A percentile compares a stretch with the other conserved stretches of the same genome.
These are phyloP conservation scores for Takakia lepidozioides DNA, from an alignment of 225 moss, liverwort and hornwort species.

Conservation along the genomic window DNA sequence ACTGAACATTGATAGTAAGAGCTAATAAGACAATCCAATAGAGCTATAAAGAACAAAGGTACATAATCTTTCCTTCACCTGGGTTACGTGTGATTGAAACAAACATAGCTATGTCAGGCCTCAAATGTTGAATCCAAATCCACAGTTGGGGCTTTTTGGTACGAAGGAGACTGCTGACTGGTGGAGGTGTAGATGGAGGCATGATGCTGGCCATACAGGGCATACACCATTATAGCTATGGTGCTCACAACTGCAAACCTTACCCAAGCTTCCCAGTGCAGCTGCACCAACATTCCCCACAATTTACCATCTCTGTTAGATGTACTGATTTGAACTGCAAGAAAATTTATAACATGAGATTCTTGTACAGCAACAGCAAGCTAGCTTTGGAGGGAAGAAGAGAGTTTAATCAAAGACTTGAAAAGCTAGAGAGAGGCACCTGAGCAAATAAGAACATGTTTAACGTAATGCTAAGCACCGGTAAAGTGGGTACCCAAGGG, in stretches of 20 bases:
- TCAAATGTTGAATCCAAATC: conserved; percentile 36
- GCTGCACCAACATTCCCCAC: conserved; percentile 41
- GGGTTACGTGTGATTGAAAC: too few relatives aligned
- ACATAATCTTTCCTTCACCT: too few relatives aligned
- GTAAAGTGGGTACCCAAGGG: conserved; percentile 84
- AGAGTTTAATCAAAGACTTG: background rate
- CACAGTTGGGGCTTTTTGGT: conserved; percentile 40
- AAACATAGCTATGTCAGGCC: too few relatives aligned
- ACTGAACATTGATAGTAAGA: too few relatives aligned
- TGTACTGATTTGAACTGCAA: too few relatives aligned
- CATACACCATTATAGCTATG: conserved; percentile 64
- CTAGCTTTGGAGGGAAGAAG: background rate
- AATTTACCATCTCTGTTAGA: too few relatives aligned
- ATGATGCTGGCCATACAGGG: conserved; percentile 72
- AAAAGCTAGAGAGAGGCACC: conserved; percentile 22
- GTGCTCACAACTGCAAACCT: conserved; percentile 70
- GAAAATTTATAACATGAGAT: too few relatives aligned
- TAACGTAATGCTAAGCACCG: conserved; percentile 70
- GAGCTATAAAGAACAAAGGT: too few relatives aligned
- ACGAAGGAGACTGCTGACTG: conserved; percentile 50
- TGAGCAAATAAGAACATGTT: conserved; percentile 97
- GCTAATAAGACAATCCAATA: too few relatives aligned
- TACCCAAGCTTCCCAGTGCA: conserved; percentile 96
- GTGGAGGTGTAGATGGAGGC: conserved; percentile 34
- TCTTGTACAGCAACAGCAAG: too few relatives aligned